Evolutionary conservation across 768 basidiomycete genomes (phyloP), one percentile per base, ranked within the genome.

Genomic region (Arthromyces matolae): DNA sequence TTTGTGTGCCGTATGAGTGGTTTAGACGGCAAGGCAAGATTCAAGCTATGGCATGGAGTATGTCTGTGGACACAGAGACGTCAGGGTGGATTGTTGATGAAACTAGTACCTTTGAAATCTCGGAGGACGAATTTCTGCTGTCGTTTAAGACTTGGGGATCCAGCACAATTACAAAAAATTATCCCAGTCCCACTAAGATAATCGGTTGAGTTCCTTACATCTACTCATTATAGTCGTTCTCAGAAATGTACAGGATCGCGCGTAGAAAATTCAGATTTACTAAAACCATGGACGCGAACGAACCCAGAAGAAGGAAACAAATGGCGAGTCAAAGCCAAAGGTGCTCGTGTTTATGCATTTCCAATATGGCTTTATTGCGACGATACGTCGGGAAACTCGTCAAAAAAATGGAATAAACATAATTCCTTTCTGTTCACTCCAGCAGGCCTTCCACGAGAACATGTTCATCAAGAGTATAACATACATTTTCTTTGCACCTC

Each of bases 341-440:
- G 70, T 0, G 27, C 51, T 16, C 61, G 60, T 22, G 68, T 72
- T 6, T 27, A 60, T 10, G 27, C 60, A 0, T 49, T 70, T 16
- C 65, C 66, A 10, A 40, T 75, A 0, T 72, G 71, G 69, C 31
- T 71, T 0, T 75, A 75, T 51, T 72, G 72, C 46, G 71, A 76
- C 36, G 69, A 76, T 42, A 72, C 70, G 0, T 75, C 71, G 0
- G 75, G 73, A 0, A 76, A 76, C 49, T 27, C 54, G 0, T 76
- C 71, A 0, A 77, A 77, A 51, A 72, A 73, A 49, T 76, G 73
- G 73, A 77, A 76, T 48, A 62, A 70, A 42, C 74, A 75, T 42
- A 72, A 75, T 48, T 63, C 56, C 4, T 67, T 70, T 36, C 59
- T 74, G 0, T 66, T 72, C 34, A 68, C 64, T 0, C 51, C 60